Base-by-base conservation (phyloP, 2,329 filamentous ascomycete species). In the Talaromyces sp. region DNA sequence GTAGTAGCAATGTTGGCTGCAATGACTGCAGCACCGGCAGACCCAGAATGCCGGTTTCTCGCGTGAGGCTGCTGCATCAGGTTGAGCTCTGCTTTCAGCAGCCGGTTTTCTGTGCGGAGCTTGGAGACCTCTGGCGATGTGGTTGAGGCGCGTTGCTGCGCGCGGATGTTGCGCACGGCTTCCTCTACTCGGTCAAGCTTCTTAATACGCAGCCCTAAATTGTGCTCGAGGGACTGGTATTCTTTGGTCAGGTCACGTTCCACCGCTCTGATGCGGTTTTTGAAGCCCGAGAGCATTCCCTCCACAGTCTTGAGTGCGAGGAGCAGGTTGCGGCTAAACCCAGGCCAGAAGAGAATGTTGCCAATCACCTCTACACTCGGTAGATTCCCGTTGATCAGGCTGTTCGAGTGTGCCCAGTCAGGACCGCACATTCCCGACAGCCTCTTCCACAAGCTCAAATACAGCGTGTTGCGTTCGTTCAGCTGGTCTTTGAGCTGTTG, bases 381-480 rank as follows among this genome's bases (percentile, higher is more conserved):
- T 7, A 96, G 79, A 63, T 93, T 90, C 22, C 92, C 91, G 69
- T 95, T 93, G 71, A 98, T 90, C 27, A 96, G 85, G 61, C 89
- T 89, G 74, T 98, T 93, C 69, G 89, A 87, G 73, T 96, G 90
- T 4, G 90, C 86, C 93, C 95, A 99, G 71, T 98, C 95, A 0
- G 87, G 84, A 11, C 95, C 95, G 69, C 95, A 98, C 51, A 98
- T 83, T 0, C 86, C 83, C 3, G 91, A 93, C 9, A 99, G 83
- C 53, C 90, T 85, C 65, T 93, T 93, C 95, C 95, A 99, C 5
- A 98, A 80, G n/a, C 87, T 84, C 25, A 97, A 84, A 19, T 98
- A 83, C 58, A 99, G 81, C 63, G 91, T 89, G 77, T 98, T 97
- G 60, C 95, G 88, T 77, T 98, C 95, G 51, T 84, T 85, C 44